Evolutionary conservation across 2,329 filamentous ascomycete genomes (phyloP), one percentile per base, ranked within the genome.

Genomic region (Graphilbum fragrans): DNA sequence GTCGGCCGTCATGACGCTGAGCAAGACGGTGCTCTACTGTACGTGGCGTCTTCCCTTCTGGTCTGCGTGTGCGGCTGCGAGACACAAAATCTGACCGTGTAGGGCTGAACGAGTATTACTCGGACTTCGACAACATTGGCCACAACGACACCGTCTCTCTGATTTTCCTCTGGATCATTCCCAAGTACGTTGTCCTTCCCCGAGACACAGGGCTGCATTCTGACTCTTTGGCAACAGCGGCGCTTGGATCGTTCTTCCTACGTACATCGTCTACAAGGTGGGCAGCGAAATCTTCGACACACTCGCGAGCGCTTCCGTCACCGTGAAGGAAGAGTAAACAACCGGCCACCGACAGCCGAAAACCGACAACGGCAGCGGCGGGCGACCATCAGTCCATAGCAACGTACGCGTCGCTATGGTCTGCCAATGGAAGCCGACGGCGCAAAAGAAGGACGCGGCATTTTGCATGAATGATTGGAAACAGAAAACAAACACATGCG

Each of bases 21-120:
- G 69, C 63, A 78, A 77, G 66, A 77, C 74, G n/a, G 54, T 69
- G 11, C 55, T 78, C 3, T 78, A 78, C 53, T 75, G 73, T 74
- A 47, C 55, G 71, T 64, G 11, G 4, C 8, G 9, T 32, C 21
- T 20, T 17, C n/a, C 16, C 18, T 17, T 19, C 22, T 17, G 25
- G 25, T 14, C 25, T 29, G 25, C n/a, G n/a, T n/a, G n/a, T n/a
- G n/a, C n/a, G n/a, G n/a, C n/a, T n/a, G n/a, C n/a, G n/a, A n/a
- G n/a, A n/a, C n/a, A n/a, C n/a, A n/a, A n/a, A n/a, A n/a, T n/a
- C n/a, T n/a, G n/a, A n/a, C n/a, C n/a, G n/a, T n/a, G 25, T 32
- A 76, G 72, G 69, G 70, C 57, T 69, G 38, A 67, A 73, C 42
- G 74, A 78, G 52, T 71, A 70, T 47, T 76, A 61, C 51, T 70